Conservation (phyloP, 176 grass and related monocot genomes). For the Zoysia japonica region DNA sequence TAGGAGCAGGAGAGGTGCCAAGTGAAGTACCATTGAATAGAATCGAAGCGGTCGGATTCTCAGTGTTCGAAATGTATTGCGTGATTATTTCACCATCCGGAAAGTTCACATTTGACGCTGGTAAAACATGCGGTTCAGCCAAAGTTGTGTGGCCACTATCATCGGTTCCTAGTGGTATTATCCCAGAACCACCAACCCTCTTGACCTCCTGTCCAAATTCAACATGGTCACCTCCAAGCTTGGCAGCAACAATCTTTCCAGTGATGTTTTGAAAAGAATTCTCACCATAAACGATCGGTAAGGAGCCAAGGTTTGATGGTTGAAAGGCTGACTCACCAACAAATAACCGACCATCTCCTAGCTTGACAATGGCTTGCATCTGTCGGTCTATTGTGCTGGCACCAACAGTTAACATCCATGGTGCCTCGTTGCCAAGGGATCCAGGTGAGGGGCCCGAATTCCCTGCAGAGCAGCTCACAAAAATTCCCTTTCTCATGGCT, state of each 20-base stretch:
- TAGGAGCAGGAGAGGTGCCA: constrained; percentile 27
- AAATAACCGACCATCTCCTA: constrained; percentile 34
- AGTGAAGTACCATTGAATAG: constrained; percentile 45
- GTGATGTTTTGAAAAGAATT: background rate
- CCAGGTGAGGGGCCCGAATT: constrained; percentile 20
- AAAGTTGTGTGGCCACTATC: constrained; percentile 30
- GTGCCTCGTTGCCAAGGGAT: constrained; percentile 27
- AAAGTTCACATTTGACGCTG: constrained; percentile 35
- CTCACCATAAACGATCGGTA: background rate
- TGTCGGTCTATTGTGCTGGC: constrained; percentile 53
- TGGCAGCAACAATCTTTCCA: constrained; percentile 40
- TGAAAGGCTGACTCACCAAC: constrained; percentile 53
- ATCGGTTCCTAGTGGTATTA: constrained; percentile 27
- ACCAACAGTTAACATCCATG: constrained; percentile 49
- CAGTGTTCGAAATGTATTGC: background rate
- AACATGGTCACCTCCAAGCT: background rate
- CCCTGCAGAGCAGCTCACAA: constrained; percentile 46
- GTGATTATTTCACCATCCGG: background rate
- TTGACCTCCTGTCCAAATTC: background rate
- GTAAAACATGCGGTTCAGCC: constrained; percentile 33
- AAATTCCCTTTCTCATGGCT: constrained; percentile 40
- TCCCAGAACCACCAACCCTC: constrained; percentile 19
- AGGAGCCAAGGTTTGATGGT: constrained; percentile 22
- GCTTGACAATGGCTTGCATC: constrained; percentile 44
- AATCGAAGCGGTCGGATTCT: background rate